These are phyloP conservation scores for Albugo candida DNA, from an alignment of 352 stramenopile species.

Conservation along the genomic window DNA sequence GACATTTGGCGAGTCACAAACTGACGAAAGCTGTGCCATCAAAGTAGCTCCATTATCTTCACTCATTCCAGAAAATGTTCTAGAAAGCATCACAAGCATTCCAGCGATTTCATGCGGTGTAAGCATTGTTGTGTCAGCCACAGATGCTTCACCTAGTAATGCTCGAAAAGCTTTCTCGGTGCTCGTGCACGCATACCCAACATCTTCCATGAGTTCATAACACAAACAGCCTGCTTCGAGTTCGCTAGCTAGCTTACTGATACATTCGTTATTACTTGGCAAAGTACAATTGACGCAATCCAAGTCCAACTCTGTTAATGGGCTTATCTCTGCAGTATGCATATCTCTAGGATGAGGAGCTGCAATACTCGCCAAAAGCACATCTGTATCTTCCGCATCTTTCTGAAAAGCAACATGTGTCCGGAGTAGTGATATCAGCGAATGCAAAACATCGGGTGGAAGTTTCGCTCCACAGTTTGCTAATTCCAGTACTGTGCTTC, in stretches of 20 bases:
- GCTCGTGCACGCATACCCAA: slow-evolving; percentile 72
- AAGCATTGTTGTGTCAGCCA: slow-evolving; percentile 64
- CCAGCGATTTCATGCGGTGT: slow-evolving; percentile 70
- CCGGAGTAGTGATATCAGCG: slow-evolving; percentile 61
- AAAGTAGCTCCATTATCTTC: slow-evolving; percentile 45
- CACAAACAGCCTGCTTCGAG: slow-evolving; percentile 67
- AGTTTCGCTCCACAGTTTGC: slow-evolving; percentile 62
- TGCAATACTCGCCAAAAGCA: slow-evolving; percentile 70
- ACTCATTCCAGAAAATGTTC: slow-evolving; percentile 52
- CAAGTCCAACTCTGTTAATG: slow-evolving; percentile 70
- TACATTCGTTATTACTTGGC: slow-evolving; percentile 28
- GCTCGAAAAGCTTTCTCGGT: slow-evolving; percentile 61
- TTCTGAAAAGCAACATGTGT: slow-evolving; percentile 59
- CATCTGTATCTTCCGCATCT: slow-evolving; percentile 62
- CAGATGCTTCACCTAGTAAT: slow-evolving; percentile 58
- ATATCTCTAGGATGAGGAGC: slow-evolving; percentile 73
- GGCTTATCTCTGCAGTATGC: slow-evolving; percentile 64
- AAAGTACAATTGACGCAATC: slow-evolving; percentile 67
- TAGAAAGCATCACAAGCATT: slow-evolving; percentile 77
- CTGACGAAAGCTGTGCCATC: slow-evolving; percentile 16
- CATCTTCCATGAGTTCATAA: slow-evolving; percentile 82
- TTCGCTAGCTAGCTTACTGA: slow-evolving; percentile 63
- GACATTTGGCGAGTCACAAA: not conserved
- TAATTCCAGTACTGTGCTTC: slow-evolving; percentile 70
- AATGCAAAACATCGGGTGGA: slow-evolving; percentile 65